Percentiles rank a stretch among this genome's conserved stretches.
Evolutionary conservation across 2,329 filamentous ascomycete species (phyloP).

Genomic region (Aspergillus sp.): DNA sequence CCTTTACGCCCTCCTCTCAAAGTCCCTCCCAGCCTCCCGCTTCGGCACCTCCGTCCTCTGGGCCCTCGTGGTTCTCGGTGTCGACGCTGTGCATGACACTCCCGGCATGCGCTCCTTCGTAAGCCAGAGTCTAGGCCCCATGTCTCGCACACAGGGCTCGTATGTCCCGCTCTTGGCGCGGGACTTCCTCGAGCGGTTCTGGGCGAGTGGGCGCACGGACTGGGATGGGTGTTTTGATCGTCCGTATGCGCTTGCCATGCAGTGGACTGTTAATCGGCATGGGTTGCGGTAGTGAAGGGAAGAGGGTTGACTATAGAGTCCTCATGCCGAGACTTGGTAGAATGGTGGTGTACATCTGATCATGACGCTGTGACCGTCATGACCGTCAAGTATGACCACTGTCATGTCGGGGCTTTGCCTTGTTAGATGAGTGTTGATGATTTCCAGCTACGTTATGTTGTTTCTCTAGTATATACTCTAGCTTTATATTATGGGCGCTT

Average conservation of each 20-base stretch:
- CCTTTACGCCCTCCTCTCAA: neutral
- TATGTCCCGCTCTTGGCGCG: conserved; percentile 31
- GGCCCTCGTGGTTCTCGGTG: conserved; percentile 39
- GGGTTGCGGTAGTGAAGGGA: neutral
- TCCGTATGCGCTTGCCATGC: conserved; percentile 31
- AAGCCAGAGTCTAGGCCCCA: neutral
- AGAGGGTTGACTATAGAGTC: too few species aligned
- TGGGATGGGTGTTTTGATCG: conserved; percentile 45
- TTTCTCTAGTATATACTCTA: too few species aligned
- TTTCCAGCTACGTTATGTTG: too few species aligned
- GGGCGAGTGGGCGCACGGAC: conserved; percentile 28
- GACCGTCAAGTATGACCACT: too few species aligned
- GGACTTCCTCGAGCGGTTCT: conserved; percentile 32
- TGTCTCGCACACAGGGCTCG: conserved; percentile 26
- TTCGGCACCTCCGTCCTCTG: conserved; percentile 33
- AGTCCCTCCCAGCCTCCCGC: conserved; percentile 14
- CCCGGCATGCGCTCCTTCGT: conserved; percentile 8
- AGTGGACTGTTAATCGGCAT: neutral
- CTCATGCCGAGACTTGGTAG: neutral
- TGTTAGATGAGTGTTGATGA: too few species aligned
- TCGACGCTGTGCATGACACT: conserved; percentile 26
- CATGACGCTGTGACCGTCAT: too few species aligned
- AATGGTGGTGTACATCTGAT: neutral
- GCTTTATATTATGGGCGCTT: too few species aligned
- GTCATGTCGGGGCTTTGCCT: too few species aligned